Conservation (phyloP, 1,284 basidiomycete genomes). For the Puccinia triticina region DNA sequence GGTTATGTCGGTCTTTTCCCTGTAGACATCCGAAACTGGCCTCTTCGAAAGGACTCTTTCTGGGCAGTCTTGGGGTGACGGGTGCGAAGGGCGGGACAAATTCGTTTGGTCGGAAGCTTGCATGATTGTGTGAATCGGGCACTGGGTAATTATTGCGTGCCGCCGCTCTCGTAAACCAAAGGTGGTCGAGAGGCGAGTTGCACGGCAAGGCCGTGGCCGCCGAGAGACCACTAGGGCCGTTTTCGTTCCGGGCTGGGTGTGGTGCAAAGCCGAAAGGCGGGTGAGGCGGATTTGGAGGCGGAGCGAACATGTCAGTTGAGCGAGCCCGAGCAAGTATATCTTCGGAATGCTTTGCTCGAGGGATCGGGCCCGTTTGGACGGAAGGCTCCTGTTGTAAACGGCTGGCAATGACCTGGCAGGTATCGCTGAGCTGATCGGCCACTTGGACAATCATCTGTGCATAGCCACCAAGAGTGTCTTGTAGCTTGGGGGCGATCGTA, state of each 20-base stretch:
- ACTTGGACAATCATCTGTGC: constrained; percentile 10
- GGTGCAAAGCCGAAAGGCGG: background rate
- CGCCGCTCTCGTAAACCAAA: no score
- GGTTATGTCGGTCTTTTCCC: background rate
- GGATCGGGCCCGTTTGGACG: background rate
- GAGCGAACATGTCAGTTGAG: no score
- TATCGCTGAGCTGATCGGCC: constrained; percentile 15
- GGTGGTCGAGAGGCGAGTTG: no score
- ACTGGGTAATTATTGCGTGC: no score
- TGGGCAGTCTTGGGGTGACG: background rate
- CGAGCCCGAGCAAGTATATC: background rate
- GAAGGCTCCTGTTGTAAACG: constrained; percentile 15
- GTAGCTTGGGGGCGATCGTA: constrained; percentile 15
- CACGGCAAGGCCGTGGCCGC: no score
- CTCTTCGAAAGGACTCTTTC: background rate
- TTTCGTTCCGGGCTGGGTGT: background rate
- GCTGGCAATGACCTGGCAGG: constrained; percentile 6
- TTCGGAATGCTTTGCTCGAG: background rate
- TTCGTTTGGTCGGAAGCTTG: background rate
- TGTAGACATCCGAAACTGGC: background rate
- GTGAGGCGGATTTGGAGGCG: background rate
- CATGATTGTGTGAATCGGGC: no score
- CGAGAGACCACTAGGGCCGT: no score
- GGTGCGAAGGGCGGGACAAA: background rate
- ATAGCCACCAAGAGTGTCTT: constrained; percentile 14